Evolutionary conservation across 1,284 basidiomycete genomes (phyloP), one percentile per base, ranked within the genome.

Genomic region (Puccinia coronata): DNA sequence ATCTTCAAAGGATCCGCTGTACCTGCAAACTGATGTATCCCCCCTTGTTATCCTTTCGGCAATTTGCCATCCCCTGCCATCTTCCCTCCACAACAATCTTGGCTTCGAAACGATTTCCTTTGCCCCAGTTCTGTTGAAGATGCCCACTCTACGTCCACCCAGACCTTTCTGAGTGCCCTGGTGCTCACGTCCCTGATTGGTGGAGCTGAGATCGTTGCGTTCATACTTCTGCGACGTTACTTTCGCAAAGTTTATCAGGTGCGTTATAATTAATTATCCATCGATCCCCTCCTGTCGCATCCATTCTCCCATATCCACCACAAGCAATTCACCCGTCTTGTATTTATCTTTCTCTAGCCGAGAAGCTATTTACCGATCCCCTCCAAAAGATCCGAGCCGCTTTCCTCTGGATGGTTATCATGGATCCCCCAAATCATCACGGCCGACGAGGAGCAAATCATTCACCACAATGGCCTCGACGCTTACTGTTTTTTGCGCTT

Each of bases 401-500:
- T 87, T 14, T 85, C 86, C 16, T 82, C 83, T 25, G 84, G 84
- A n/a, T 83, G 86, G 73, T 83, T 88, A 23, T 84, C 84, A 49
- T 88, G 87, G 87, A 84, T 87, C 41, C 84, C 85, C 0, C 84
- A 84, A 36, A 85, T 87, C 82, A 82, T 87, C 81, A 83, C 84
- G 51, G 85, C 83, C 11, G 85, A 85, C 57, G 84, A 85, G 63
- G 81, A 81, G 34, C 84, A 84, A 53, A 84, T 86, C 72, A 84
- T 87, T 69, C 80, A 83, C 31, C 85, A 91, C 82, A 96, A 97
- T 83, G 96, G 96, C 49, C 89, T 94, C 82, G 96, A 99, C 85
- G 93, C 95, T 43, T 99, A 96, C 88, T 92, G 97, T 86, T 98
- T 94, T 84, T 90, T 97, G 69, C 92, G 94, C 79, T 98, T 93